Evolutionary conservation across 176 grass and related monocot species (phyloP).

Genomic region (Musa beccarii): DNA sequence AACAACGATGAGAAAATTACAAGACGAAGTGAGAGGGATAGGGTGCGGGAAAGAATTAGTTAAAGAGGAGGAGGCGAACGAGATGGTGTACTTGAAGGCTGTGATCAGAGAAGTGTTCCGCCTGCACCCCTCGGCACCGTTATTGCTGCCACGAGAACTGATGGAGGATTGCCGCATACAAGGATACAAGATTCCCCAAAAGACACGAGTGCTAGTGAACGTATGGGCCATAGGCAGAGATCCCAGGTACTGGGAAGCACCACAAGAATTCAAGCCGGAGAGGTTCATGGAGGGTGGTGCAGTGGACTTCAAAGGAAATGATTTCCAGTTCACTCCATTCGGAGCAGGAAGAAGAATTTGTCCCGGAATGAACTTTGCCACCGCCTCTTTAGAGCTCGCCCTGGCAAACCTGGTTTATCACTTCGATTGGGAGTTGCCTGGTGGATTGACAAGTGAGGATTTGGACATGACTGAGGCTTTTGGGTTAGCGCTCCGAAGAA

Average conservation of each 20-base stretch:
- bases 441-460: background rate
- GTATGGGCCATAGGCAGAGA: conserved; percentile 41
- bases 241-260: conserved; percentile 25
- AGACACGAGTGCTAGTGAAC: conserved; percentile 35
- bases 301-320: conserved; percentile 23
- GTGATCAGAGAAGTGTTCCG: conserved; percentile 44
- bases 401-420: conserved; percentile 26
- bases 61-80: conserved; percentile 22
- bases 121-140: conserved; percentile 32
- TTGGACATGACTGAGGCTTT: conserved; percentile 27
- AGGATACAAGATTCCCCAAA: conserved; percentile 9
- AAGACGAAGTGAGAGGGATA: conserved; percentile 30
- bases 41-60: background rate
- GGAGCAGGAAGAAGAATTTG: conserved; percentile 49
- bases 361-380: conserved; percentile 30
- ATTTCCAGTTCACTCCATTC: conserved; percentile 50
- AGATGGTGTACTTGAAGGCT: conserved; percentile 15
- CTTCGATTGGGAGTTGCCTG: conserved; percentile 34
- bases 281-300: conserved; percentile 13
- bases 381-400: conserved; percentile 15
- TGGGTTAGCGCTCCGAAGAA: background rate
- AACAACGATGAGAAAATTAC: conserved; percentile 15
- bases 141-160: conserved; percentile 39
- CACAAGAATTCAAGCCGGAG: conserved; percentile 42
- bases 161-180: conserved; percentile 12